phyloP scores from a whole-genome alignment of 352 stramenopile genomes.

The Phytophthora cajani region DNA sequence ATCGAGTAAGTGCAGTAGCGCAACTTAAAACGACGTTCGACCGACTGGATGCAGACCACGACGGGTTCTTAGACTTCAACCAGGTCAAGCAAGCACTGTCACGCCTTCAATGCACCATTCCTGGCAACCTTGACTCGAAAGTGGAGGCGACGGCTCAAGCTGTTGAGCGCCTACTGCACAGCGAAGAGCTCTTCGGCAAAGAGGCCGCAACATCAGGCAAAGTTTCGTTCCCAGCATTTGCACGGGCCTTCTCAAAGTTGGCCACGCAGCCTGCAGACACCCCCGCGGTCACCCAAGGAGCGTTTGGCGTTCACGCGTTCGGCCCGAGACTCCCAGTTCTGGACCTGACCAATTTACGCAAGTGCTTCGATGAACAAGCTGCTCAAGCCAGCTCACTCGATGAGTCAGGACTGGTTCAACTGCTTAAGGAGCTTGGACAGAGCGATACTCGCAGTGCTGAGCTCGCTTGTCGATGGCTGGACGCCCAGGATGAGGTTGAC shows the following conservation, averaged over 20 bases:
- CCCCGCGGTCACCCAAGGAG: conserved; percentile 22
- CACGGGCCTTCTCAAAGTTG: conserved; percentile 60
- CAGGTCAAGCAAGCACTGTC: conserved; percentile 56
- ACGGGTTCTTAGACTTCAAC: conserved; percentile 62
- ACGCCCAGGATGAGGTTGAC: conserved; percentile 16
- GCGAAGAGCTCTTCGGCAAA: conserved; percentile 32
- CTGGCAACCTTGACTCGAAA: background rate
- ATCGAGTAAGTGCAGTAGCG: conserved; percentile 68
- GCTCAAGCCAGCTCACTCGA: conserved; percentile 40
- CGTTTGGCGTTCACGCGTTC: conserved; percentile 30
- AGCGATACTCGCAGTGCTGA: conserved; percentile 23
- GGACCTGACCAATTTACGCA: conserved; percentile 46
- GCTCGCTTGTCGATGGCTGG: conserved; percentile 34
- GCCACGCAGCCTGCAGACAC: conserved; percentile 50
- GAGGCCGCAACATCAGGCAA: conserved; percentile 26
- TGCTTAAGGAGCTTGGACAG: conserved; percentile 49
- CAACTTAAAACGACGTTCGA: conserved; percentile 79
- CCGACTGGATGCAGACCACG: conserved; percentile 61
- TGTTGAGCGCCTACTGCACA: conserved; percentile 48
- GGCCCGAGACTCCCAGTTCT: conserved; percentile 44
- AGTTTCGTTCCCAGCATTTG: conserved; percentile 65
- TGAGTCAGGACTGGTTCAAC: conserved; percentile 36
- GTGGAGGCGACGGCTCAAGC: conserved; percentile 35
- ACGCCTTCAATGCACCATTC: conserved; percentile 38
- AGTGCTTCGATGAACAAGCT: conserved; percentile 48